Conservation (phyloP, 2,329 filamentous ascomycete genomes). For the Phialophora verrucosa region DNA sequence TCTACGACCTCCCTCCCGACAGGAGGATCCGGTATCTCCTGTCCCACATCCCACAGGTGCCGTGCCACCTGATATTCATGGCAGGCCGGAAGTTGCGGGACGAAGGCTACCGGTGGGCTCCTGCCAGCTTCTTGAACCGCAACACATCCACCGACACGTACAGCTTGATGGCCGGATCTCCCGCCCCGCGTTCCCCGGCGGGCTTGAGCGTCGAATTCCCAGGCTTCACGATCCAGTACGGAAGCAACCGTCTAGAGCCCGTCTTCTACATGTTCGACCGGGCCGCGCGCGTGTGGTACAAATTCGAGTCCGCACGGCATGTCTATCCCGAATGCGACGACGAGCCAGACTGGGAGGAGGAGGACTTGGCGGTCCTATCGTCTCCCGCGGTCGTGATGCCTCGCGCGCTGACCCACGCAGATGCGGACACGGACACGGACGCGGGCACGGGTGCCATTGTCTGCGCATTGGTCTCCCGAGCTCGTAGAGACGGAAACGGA, state of each 20-base stretch:
- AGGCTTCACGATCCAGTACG: too few species aligned
- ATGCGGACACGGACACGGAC: not conserved
- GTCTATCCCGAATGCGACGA: constrained; percentile 8
- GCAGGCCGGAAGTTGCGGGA: not conserved
- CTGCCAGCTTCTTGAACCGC: constrained; percentile 4
- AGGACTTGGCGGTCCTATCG: too few species aligned
- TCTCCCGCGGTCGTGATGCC: not conserved
- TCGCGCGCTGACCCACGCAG: not conserved
- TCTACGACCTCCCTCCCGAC: not conserved
- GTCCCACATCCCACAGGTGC: not conserved
- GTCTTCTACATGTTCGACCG: not conserved
- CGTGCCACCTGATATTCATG: not conserved
- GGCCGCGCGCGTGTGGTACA: not conserved
- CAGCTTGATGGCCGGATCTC: not conserved
- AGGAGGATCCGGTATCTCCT: not conserved
- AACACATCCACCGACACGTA: not conserved
- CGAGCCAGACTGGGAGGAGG: constrained; percentile 5
- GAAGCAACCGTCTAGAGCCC: too few species aligned
- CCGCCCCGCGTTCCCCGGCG: too few species aligned
- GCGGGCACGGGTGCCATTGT: not conserved
- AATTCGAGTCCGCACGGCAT: constrained; percentile 3
- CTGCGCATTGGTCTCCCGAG: not conserved
- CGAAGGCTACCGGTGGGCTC: not conserved
- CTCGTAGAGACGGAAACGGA: not conserved
- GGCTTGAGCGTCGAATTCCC: too few species aligned